phyloP scores from a whole-genome alignment of 2,329 filamentous ascomycete genomes.

The Aspergillus brasiliensis region DNA sequence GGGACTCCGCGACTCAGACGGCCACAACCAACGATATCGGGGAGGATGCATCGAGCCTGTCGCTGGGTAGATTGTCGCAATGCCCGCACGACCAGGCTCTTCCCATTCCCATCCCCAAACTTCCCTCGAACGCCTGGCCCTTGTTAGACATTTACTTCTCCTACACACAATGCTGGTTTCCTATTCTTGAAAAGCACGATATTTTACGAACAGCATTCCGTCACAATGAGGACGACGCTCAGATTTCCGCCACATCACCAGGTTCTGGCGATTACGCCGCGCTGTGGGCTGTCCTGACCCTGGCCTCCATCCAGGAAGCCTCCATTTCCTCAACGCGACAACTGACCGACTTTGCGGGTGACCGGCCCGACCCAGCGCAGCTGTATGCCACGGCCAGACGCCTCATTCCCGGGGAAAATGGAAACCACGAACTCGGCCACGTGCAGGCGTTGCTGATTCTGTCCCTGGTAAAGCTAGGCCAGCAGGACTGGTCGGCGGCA shows the following conservation, averaged over 20 bases:
- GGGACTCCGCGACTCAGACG: conserved; percentile 33
- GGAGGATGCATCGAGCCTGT: background rate
- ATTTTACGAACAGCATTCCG: conserved; percentile 56
- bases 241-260: conserved; percentile 30
- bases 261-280: conserved; percentile 55
- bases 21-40: background rate
- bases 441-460: conserved; percentile 62
- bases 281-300: conserved; percentile 62
- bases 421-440: conserved; percentile 52
- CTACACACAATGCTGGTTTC: conserved; percentile 76
- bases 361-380: conserved; percentile 27
- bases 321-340: conserved; percentile 31
- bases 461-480: conserved; percentile 64
- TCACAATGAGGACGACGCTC: conserved; percentile 32
- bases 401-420: conserved; percentile 53
- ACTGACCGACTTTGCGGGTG: conserved; percentile 15
- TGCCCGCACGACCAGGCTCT: background rate
- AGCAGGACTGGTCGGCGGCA: conserved; percentile 58
- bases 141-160: conserved; percentile 74
- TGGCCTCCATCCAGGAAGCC: conserved; percentile 59
- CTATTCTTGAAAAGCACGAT: conserved; percentile 68
- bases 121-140: conserved; percentile 53
- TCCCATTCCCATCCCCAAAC: conserved; percentile 35
- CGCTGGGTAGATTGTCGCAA: background rate
- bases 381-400: conserved; percentile 48